phyloP scores from a whole-genome alignment of 352 stramenopile species.

The Elongisporangium undulatum region DNA sequence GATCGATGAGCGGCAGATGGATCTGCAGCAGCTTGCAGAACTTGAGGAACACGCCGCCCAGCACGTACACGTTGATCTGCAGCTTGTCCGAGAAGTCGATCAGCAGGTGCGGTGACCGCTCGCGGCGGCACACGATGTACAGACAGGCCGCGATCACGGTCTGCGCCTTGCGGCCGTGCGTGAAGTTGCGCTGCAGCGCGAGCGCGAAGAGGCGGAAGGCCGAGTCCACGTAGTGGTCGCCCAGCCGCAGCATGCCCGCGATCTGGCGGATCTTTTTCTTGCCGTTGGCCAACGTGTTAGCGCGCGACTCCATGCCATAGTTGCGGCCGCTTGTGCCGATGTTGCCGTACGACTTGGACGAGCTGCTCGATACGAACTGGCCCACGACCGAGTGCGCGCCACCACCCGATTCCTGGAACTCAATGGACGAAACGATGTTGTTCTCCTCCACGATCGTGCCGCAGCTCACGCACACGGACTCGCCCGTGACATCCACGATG shows the following conservation, averaged over 20 bases:
- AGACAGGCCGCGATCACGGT: conserved; percentile 98
- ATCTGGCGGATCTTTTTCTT: conserved; percentile 93
- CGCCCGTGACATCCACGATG: conserved; percentile 88
- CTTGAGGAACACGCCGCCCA: conserved; percentile 86
- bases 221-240: conserved; percentile 94
- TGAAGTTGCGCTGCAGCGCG: conserved; percentile 97
- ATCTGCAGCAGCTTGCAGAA: conserved; percentile 94
- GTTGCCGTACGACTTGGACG: conserved; percentile 90
- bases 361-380: conserved; percentile 93
- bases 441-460: conserved; percentile 97
- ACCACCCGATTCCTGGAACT: conserved; percentile 95
- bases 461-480: conserved; percentile 85
- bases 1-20: conserved; percentile 98
- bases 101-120: conserved; percentile 98
- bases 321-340: conserved; percentile 85
- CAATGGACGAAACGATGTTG: conserved; percentile 95
- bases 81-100: conserved; percentile 99
- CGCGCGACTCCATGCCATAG: conserved; percentile 92
- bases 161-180: conserved; percentile 92
- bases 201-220: conserved; percentile 95
- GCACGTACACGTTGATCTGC: conserved; percentile 92
- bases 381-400: conserved; percentile 91
- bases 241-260: conserved; percentile 90
- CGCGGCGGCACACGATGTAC: conserved; percentile 98
- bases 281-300: conserved; percentile 95